phyloP scores from a whole-genome alignment of 495 filamentous ascomycete species.

The Cryomyces antarcticus region DNA sequence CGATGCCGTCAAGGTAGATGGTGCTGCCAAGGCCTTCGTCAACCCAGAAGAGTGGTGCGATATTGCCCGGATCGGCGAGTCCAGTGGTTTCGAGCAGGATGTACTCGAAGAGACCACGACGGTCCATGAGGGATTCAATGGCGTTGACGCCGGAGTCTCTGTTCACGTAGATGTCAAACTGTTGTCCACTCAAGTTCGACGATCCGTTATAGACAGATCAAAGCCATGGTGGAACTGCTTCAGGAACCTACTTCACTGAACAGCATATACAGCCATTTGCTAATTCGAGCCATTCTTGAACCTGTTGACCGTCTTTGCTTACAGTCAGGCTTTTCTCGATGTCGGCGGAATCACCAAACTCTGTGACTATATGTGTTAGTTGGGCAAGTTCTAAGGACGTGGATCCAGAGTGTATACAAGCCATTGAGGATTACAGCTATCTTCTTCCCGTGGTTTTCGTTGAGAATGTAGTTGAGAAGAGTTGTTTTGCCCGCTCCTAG shows the following conservation, averaged over 20 bases:
- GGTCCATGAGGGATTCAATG: constrained; percentile 88
- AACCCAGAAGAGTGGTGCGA: constrained; percentile 93
- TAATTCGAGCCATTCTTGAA: constrained; percentile 88
- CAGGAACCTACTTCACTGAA: constrained; percentile 59
- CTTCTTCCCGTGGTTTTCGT: constrained; percentile 83
- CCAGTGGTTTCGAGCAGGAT: constrained; percentile 95
- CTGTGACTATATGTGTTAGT: constrained; percentile 20
- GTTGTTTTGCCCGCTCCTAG: constrained; percentile 93
- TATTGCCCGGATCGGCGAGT: constrained; percentile 84
- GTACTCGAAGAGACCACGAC: constrained; percentile 87
- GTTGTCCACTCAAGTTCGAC: background rate
- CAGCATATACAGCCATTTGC: constrained; percentile 97
- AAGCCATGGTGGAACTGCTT: background rate
- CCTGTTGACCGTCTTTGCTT: constrained; percentile 63
- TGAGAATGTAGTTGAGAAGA: constrained; percentile 84
- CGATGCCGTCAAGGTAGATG: constrained; percentile 91
- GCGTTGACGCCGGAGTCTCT: constrained; percentile 83
- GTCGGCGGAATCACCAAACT: constrained; percentile 87
- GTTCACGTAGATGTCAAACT: background rate
- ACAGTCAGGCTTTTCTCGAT: constrained; percentile 88
- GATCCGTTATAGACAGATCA: background rate
- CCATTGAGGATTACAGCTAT: constrained; percentile 97
- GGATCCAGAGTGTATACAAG: constrained; percentile 15
- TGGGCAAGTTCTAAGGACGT: background rate
- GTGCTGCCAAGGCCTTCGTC: constrained; percentile 84